Conservation (phyloP, 78 protist genomes). For the Isochrysis galbana region DNA sequence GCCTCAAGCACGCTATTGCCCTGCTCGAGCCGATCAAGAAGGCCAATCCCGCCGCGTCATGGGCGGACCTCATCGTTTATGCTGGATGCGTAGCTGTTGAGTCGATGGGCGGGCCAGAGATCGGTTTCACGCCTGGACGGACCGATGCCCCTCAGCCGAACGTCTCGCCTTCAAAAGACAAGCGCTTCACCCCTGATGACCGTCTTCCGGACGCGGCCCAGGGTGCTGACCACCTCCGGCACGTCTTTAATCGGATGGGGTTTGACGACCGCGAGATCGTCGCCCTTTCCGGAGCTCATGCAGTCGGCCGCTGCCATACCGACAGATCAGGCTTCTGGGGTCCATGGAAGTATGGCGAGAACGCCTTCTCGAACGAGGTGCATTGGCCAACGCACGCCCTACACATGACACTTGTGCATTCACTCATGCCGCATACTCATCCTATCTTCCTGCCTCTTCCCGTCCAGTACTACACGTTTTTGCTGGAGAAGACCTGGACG, state of each 20-base stretch:
- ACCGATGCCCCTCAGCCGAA: constrained; percentile 44
- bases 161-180: constrained; percentile 22
- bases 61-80: constrained; percentile 67
- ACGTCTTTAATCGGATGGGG: constrained; percentile 62
- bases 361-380: constrained; percentile 56
- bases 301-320: constrained; percentile 70
- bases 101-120: constrained; percentile 62
- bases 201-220: constrained; percentile 50
- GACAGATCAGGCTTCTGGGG: constrained; percentile 55
- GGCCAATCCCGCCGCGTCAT: constrained; percentile 48
- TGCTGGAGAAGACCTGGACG: constrained; percentile 17
- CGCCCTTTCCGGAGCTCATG: constrained; percentile 66
- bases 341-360: constrained; percentile 35
- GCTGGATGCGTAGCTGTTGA: constrained; percentile 67
- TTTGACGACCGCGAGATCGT: constrained; percentile 68
- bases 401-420: too few relatives aligned
- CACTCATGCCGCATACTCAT: too few relatives aligned
- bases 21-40: constrained; percentile 56
- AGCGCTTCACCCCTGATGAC: constrained; percentile 58
- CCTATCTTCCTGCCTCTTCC: too few relatives aligned
- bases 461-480: neutral
- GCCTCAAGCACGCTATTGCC: neutral
- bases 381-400: too few relatives aligned
- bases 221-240: constrained; percentile 45
- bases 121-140: constrained; percentile 48